Evolutionary conservation across 257 asterid species (phyloP), one percentile per base, ranked within the genome.

Genomic region (Solanum tarijense): DNA sequence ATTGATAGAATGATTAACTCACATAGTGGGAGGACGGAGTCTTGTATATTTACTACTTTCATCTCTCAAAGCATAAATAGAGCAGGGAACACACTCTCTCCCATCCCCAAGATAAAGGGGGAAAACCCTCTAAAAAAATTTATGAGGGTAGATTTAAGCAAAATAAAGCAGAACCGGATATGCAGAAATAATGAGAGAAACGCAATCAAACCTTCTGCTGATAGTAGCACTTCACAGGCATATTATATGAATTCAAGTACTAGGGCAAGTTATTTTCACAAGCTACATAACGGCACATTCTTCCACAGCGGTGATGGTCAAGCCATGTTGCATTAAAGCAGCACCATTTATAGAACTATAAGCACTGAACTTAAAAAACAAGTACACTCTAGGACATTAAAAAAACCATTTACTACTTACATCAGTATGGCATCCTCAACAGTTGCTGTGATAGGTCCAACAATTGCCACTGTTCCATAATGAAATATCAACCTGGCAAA

Each of bases 401-500:
- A 52, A 52, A 88, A 88, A 85, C 84, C 55, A 88, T 27, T 68
- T 35, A 38, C 48, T 88, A 91, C 98, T 95, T 93, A 97, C 99
- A 97, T 98, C 81, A 97, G 96, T 81, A 94, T 89, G 48, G 96
- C 89, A 91, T 97, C 99, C 94, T 97, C 99, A 89, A 97, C 98
- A 88, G 90, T 91, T 78, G 99, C 92, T 86, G 99, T 88, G 88
- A 97, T 93, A 86, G 99, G 96, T 52, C 99, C 99, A 55, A 97
- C 93, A 85, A 94, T 91, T 96, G 93, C 99, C 23, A 96, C 98
- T 68, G 99, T 95, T 90, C 99, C 98, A 5, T 95, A 81, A 88
- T 93, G 96, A 90, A 97, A 95, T 86, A 93, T 65, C 90, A 98
- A 89, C 84, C 99, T 97, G 95, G 73, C 86, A 88, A 88, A 89